phyloP scores from a whole-genome alignment of 108 stramenopile genomes.

The Cyclostephanos tholiformis region DNA sequence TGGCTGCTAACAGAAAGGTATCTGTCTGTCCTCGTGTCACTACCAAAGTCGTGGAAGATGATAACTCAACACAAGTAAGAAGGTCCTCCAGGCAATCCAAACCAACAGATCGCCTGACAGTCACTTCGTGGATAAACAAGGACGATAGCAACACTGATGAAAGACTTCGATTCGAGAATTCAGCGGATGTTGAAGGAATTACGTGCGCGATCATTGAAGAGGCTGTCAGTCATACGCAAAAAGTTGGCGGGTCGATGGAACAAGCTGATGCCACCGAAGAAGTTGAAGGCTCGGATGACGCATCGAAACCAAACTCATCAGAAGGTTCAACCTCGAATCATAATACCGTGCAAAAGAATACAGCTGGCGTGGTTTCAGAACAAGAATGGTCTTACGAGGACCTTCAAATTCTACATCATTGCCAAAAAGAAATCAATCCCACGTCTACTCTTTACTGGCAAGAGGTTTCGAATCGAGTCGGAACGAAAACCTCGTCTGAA shows the following conservation, averaged over 20 bases:
- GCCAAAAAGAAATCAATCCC: slow-evolving; percentile 53
- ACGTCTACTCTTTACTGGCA: slow-evolving; percentile 61
- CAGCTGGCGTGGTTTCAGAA: background rate
- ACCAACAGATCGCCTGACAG: slow-evolving; percentile 34
- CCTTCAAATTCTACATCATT: slow-evolving; percentile 7
- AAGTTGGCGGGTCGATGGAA: background rate
- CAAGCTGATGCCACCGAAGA: background rate
- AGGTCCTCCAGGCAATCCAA: slow-evolving; percentile 21
- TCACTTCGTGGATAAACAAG: slow-evolving; percentile 18
- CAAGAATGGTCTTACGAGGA: slow-evolving; percentile 9
- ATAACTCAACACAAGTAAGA: background rate
- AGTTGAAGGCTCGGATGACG: background rate
- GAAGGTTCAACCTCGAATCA: background rate
- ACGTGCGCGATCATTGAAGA: background rate
- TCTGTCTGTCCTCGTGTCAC: slow-evolving; percentile 8
- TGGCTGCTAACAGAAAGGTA: background rate
- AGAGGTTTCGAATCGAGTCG: slow-evolving; percentile 46
- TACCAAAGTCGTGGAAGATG: slow-evolving; percentile 3
- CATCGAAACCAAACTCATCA: background rate
- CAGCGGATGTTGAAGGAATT: background rate
- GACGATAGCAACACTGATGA: background rate
- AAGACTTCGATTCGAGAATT: background rate
- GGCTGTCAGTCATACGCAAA: background rate
- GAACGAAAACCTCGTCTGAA: slow-evolving; percentile 42
- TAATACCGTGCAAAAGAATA: background rate